Conservation (phyloP, 345 rosid genomes). For the Firmiana major region DNA sequence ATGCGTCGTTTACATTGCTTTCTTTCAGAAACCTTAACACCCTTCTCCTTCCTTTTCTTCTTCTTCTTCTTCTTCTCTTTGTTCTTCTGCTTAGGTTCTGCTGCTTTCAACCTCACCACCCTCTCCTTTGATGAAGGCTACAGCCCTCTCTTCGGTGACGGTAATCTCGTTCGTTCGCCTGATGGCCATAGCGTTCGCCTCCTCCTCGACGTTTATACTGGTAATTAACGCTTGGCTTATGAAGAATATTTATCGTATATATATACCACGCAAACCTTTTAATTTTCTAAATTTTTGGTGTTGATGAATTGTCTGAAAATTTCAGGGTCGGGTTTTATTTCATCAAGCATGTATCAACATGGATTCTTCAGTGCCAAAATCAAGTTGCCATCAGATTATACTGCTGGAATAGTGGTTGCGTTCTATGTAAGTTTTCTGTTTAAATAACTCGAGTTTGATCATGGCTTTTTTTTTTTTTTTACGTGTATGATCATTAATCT, state of each 20-base stretch:
- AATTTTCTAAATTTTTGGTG: background rate
- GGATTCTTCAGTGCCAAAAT: slow-evolving; percentile 89
- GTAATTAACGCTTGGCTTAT: slow-evolving; percentile 25
- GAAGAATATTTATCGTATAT: background rate
- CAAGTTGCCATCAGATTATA: slow-evolving; percentile 75
- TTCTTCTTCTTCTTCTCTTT: background rate
- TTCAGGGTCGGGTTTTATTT: slow-evolving; percentile 78
- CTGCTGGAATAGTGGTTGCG: slow-evolving; percentile 89
- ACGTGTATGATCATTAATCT: background rate
- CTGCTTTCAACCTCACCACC: slow-evolving; percentile 46
- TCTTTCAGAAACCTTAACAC: background rate
- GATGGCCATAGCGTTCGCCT: slow-evolving; percentile 71
- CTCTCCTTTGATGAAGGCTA: slow-evolving; percentile 77
- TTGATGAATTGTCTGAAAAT: background rate
- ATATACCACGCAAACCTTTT: background rate
- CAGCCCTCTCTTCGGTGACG: slow-evolving; percentile 78
- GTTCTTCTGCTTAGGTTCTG: background rate
- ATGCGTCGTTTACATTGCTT: background rate
- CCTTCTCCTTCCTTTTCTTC: background rate
- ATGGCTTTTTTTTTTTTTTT: too few relatives aligned
- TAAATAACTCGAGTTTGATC: too few relatives aligned
- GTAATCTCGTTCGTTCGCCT: slow-evolving; percentile 74
- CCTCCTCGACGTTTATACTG: slow-evolving; percentile 78
- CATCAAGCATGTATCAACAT: slow-evolving; percentile 73
- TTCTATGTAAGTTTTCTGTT: slow-evolving; percentile 56